phyloP scores from a whole-genome alignment of 2,329 filamentous ascomycete genomes.

The Hypoxylon sp. region DNA sequence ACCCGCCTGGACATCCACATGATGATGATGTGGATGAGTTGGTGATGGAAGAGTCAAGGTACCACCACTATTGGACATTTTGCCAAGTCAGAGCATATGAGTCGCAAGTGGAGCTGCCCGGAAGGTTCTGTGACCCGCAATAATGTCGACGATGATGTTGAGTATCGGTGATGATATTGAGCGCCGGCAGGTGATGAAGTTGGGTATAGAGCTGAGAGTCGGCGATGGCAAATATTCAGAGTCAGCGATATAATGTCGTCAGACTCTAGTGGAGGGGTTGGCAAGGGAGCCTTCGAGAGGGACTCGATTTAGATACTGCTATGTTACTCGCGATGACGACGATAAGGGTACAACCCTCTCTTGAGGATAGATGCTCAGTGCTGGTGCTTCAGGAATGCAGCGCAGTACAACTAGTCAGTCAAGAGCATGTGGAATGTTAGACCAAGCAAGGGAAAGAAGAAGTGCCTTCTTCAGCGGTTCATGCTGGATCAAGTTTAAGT shows the following conservation, averaged over 20 bases:
- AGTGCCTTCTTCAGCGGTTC: constrained; percentile 50
- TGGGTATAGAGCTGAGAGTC: neutral
- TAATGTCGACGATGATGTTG: neutral
- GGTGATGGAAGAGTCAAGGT: constrained; percentile 91
- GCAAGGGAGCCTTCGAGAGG: neutral
- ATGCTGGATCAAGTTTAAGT: constrained; percentile 38
- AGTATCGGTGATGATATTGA: neutral
- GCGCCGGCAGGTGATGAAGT: neutral
- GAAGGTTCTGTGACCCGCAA: constrained; percentile 16
- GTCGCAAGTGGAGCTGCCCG: neutral
- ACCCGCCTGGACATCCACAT: constrained; percentile 82
- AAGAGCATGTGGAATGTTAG: constrained; percentile 52
- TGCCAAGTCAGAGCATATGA: constrained; percentile 16
- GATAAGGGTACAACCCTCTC: constrained; percentile 45
- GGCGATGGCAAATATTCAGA: neutral
- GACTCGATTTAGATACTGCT: constrained; percentile 43
- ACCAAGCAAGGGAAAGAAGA: constrained; percentile 49
- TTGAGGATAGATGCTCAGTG: constrained; percentile 31
- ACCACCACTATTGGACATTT: constrained; percentile 62
- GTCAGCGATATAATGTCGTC: neutral
- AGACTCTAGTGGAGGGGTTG: neutral
- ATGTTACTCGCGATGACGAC: constrained; percentile 27
- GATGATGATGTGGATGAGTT: constrained; percentile 83
- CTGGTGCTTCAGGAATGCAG: constrained; percentile 49
- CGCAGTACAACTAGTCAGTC: constrained; percentile 47